Evolutionary conservation across 2,329 filamentous ascomycete species (phyloP).

Genomic region (Ophiocordyceps camponoti-floridani): DNA sequence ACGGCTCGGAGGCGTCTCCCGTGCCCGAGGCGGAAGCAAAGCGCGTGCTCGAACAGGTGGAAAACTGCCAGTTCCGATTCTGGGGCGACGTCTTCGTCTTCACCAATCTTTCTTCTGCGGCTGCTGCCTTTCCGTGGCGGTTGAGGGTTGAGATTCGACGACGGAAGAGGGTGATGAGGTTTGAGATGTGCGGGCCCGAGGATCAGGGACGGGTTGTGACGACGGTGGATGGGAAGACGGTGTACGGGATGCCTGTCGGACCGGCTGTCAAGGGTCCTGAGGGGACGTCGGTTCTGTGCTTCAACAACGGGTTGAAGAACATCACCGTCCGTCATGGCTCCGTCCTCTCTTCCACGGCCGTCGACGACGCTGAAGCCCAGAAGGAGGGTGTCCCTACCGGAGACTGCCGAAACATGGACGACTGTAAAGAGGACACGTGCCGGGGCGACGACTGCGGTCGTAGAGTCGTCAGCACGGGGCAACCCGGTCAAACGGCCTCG

Average conservation of each 20-base stretch:
- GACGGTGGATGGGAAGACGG: not conserved
- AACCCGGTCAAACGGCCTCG: too few species aligned
- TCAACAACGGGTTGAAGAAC: not conserved
- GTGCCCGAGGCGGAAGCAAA: too few species aligned
- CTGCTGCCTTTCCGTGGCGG: not conserved
- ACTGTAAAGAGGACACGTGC: not conserved
- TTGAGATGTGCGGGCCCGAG: not conserved
- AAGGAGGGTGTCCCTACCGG: not conserved
- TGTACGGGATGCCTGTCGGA: not conserved
- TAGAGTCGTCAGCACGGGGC: not conserved
- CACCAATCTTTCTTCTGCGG: not conserved
- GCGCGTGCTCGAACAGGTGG: too few species aligned
- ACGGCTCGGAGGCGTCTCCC: too few species aligned
- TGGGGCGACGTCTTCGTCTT: too few species aligned
- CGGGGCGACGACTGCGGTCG: not conserved
- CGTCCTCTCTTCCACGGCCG: not conserved
- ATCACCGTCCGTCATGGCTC: not conserved
- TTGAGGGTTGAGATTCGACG: not conserved
- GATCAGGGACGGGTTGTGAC: not conserved
- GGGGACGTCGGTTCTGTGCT: not conserved
- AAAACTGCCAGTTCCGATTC: too few species aligned
- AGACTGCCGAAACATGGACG: not conserved
- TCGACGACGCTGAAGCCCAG: not conserved
- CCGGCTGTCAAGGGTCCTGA: not conserved
- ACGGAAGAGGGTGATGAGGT: not conserved